A percentile compares a stretch with the other conserved stretches of the same genome.
Conservation (phyloP, 2,329 filamentous ascomycete genomes). For the Aspergillus pseudoviridinutans region DNA sequence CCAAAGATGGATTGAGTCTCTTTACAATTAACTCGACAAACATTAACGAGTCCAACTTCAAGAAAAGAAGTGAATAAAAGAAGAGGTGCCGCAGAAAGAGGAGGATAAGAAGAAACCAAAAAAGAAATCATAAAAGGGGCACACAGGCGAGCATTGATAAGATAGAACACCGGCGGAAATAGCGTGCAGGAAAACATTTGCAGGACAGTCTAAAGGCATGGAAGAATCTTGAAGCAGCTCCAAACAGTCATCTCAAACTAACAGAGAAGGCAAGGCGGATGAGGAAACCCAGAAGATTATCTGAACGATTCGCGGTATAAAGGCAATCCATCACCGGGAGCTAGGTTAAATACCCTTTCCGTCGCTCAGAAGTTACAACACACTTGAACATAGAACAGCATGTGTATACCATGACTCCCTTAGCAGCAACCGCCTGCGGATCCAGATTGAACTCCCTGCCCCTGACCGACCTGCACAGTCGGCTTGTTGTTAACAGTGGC, state of each 20-base stretch:
- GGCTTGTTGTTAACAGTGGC: conserved; percentile 98
- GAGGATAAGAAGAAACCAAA: not conserved
- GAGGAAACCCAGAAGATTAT: not conserved
- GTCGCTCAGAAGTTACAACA: conserved; percentile 10
- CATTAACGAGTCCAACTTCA: not conserved
- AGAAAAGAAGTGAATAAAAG: not conserved
- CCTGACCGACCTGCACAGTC: conserved; percentile 90
- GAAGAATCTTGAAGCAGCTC: conserved; percentile 8
- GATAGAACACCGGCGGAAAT: conserved; percentile 19
- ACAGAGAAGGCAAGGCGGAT: conserved; percentile 5
- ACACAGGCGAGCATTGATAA: conserved; percentile 17
- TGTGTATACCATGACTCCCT: conserved; percentile 31
- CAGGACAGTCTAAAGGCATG: conserved; percentile 32
- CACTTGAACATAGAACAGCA: conserved; percentile 20
- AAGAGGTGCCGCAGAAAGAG: not conserved
- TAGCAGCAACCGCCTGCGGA: conserved; percentile 90
- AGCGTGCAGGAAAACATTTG: conserved; percentile 18
- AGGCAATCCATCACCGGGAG: not conserved
- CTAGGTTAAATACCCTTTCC: not conserved
- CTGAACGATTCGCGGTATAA: not conserved
- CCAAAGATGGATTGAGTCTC: not conserved
- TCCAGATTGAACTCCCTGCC: conserved; percentile 86
- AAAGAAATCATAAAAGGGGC: conserved; percentile 1
- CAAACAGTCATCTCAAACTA: conserved; percentile 13
- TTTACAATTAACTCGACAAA: not conserved